Evolutionary conservation across 2,329 filamentous ascomycete genomes (phyloP), one percentile per base, ranked within the genome.

Genomic region (Epichloe bromicola): DNA sequence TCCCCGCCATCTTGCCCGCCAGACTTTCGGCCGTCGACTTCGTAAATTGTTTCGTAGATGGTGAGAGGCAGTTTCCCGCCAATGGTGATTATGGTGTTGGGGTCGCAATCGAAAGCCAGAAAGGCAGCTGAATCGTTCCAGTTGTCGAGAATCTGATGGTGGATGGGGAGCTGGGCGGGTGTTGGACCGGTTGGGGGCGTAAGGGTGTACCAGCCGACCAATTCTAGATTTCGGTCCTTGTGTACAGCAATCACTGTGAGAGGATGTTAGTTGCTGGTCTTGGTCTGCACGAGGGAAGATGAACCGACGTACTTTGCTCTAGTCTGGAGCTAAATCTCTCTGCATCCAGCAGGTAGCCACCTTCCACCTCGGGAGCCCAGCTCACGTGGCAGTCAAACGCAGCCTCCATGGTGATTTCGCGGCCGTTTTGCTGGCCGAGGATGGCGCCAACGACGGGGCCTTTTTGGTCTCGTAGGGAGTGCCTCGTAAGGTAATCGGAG

Each of bases 401-500:
- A 71, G 95, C 85, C 66, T 97, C 91, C 57, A 96, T 83, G 10
- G 88, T 95, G 60, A 96, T 85, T 61, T 91, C 83, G 52, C 88
- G 84, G 19, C 91, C 91, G 72, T 88, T 86, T 60, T 96, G 90
- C 63, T 93, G 87, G 15, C 93, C 93, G 5, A 98, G 70, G n/a
- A 98, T 75, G 49, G 85, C 89, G 51, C 93, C 93, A 3, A 91
- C 79, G 17, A 96, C 78, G 15, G 89, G 88, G 0, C 86, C 86
- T 17, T 73, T 60, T 60, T 89, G 83, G 49, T 81, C 73, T 53
- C 93, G 82, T 51, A 95, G 76, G 1, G 84, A 87, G 67, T 95
- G 90, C 54, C 93, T 82, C 53, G 91, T 95, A 66, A 97, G 89
- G 67, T 95, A 94, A 68, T 98, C 93, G 59, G 91, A 95, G 61